phyloP scores from a whole-genome alignment of 257 asterid species.

The Striga asiatica region DNA sequence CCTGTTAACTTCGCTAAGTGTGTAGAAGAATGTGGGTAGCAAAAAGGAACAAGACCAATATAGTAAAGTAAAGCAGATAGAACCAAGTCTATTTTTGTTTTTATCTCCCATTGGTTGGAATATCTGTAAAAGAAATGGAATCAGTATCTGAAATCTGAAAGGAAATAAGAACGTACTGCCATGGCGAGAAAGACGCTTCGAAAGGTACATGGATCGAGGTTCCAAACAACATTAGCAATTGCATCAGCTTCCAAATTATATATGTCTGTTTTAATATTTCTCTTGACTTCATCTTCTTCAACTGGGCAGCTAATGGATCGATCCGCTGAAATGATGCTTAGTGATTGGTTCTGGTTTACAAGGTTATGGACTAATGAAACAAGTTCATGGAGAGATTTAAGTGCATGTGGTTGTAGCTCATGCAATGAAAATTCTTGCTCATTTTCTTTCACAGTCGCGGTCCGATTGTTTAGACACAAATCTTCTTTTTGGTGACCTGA shows the following conservation, averaged over 20 bases:
- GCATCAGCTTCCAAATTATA: constrained; percentile 58
- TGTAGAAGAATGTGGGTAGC: constrained; percentile 4
- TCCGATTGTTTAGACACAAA: constrained; percentile 21
- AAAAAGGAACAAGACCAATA: constrained; percentile 13
- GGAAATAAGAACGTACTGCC: constrained; percentile 56
- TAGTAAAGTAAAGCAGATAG: constrained; percentile 8
- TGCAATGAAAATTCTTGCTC: constrained; percentile 31
- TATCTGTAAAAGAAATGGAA: constrained; percentile 5
- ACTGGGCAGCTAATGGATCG: constrained; percentile 18
- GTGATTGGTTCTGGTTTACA: constrained; percentile 38
- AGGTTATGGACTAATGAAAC: constrained; percentile 56
- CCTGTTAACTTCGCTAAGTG: constrained; percentile 3
- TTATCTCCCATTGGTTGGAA: not conserved
- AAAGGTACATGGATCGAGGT: constrained; percentile 52
- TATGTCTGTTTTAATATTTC: constrained; percentile 18
- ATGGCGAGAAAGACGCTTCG: constrained; percentile 51
- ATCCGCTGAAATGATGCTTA: constrained; percentile 21
- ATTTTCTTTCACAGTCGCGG: constrained; percentile 24
- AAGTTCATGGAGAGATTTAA: constrained; percentile 57
- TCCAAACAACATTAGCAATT: constrained; percentile 63
- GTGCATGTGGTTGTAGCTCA: constrained; percentile 52
- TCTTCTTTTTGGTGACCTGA: constrained; percentile 27
- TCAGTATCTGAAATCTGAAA: not conserved
- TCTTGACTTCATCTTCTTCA: constrained; percentile 26
- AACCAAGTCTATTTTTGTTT: constrained; percentile 5